These are phyloP conservation scores for Penicillium lagena DNA, from an alignment of 495 filamentous ascomycete species.

Conservation along the genomic window DNA sequence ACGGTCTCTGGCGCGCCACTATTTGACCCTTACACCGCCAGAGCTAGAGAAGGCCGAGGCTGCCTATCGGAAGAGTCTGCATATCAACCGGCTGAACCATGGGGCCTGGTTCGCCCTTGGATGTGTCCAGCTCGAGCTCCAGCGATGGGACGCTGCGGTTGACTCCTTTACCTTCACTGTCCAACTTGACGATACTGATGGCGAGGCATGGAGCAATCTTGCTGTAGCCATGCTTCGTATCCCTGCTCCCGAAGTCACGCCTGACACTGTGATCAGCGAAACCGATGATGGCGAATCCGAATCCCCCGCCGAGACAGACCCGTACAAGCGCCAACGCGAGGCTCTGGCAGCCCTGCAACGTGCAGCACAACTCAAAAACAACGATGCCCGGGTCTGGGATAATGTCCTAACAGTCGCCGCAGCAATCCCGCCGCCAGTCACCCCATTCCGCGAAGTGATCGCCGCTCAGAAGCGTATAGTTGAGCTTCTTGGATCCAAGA, in stretches of 20 bases:
- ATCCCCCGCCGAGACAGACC: slow-evolving; percentile 32
- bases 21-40: slow-evolving; percentile 50
- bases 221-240: slow-evolving; percentile 68
- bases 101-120: slow-evolving; percentile 85
- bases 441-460: slow-evolving; percentile 67
- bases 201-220: slow-evolving; percentile 90
- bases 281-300: slow-evolving; percentile 9
- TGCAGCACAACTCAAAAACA: slow-evolving; percentile 71
- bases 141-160: slow-evolving; percentile 72
- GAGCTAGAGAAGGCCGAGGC: slow-evolving; percentile 64
- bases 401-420: slow-evolving; percentile 85
- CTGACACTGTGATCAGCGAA: slow-evolving; percentile 25
- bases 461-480: slow-evolving; percentile 66
- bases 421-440: slow-evolving; percentile 63
- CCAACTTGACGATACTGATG: slow-evolving; percentile 78
- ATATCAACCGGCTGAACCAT: slow-evolving; percentile 73
- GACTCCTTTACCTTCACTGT: slow-evolving; percentile 78
- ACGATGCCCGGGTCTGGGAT: slow-evolving; percentile 89
- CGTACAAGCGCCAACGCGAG: slow-evolving; percentile 58
- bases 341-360: slow-evolving; percentile 79
- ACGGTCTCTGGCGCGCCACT: slow-evolving; percentile 74
- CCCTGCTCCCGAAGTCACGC: slow-evolving; percentile 28
- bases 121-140: slow-evolving; percentile 74
- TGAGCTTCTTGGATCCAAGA: slow-evolving; percentile 58
- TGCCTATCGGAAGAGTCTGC: slow-evolving; percentile 70